Evolutionary conservation across 768 basidiomycete species (phyloP).

Genomic region (Auriscalpium microsporum): DNA sequence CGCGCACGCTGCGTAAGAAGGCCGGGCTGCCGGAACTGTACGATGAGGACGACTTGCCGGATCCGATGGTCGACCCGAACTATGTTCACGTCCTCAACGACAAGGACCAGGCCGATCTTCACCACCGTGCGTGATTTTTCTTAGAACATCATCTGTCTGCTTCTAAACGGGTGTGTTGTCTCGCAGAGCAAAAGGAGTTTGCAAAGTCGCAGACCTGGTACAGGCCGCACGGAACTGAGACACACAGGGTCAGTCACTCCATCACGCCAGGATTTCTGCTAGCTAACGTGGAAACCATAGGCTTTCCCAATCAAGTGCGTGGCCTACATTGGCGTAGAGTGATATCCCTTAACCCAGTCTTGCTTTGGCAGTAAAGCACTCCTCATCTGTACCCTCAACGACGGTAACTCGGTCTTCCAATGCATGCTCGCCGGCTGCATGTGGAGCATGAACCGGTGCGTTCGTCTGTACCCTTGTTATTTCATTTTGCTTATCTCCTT

Average conservation of each 20-base stretch:
- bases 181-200: constrained; percentile 59
- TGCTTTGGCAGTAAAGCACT: constrained; percentile 45
- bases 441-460: constrained; percentile 69
- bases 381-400: constrained; percentile 62
- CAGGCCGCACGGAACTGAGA: constrained; percentile 74
- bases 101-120: constrained; percentile 52
- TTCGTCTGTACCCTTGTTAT: background rate
- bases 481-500: background rate
- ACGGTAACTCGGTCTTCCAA: constrained; percentile 78
- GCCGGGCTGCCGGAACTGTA: constrained; percentile 61
- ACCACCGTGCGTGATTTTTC: constrained; percentile 41
- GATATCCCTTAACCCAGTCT: background rate
- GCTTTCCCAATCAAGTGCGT: constrained; percentile 62
- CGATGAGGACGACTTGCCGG: constrained; percentile 74
- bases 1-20: constrained; percentile 45
- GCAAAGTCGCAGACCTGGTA: constrained; percentile 77
- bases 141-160: background rate
- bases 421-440: constrained; percentile 67
- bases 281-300: constrained; percentile 33
- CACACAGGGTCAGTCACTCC: constrained; percentile 47
- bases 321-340: background rate
- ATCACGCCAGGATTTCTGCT: background rate
- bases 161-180: constrained; percentile 1
- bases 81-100: constrained; percentile 65
- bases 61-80: constrained; percentile 62